phyloP scores from a whole-genome alignment of 2,329 filamentous ascomycete genomes.

The Lachnellula suecica region DNA sequence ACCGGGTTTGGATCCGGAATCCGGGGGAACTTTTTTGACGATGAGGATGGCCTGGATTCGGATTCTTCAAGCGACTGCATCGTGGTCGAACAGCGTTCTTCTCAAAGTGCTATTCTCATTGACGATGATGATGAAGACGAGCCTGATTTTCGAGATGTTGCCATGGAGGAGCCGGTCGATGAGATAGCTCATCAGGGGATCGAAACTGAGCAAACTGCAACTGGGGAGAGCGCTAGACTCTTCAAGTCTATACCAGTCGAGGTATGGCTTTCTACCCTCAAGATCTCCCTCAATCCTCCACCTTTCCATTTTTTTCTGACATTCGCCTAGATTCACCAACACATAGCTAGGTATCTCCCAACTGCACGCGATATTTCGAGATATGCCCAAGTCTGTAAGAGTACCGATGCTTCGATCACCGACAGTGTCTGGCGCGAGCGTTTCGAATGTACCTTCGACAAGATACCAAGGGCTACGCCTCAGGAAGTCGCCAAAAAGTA shows the following conservation, averaged over 20 bases:
- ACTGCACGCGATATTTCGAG: constrained; percentile 42
- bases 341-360: constrained; percentile 25
- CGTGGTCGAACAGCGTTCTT: not conserved
- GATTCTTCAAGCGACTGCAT: not conserved
- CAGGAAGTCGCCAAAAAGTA: constrained; percentile 28
- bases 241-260: constrained; percentile 2
- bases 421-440: constrained; percentile 46
- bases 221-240: not conserved
- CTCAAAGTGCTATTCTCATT: not conserved
- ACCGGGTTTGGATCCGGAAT: not conserved
- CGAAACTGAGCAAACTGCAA: not conserved
- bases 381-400: constrained; percentile 40
- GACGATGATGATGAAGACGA: not conserved
- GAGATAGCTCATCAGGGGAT: not conserved
- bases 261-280: not conserved
- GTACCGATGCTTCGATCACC: constrained; percentile 37
- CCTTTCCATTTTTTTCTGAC: not conserved
- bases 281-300: not conserved
- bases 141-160: too few species aligned
- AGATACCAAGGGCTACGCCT: constrained; percentile 23
- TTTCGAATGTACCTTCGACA: constrained; percentile 44
- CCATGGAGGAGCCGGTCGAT: not conserved
- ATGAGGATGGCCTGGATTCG: not conserved
- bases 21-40: not conserved
- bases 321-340: constrained; percentile 29